Evolutionary conservation across 768 basidiomycete genomes (phyloP).

Genomic region (Leccinum uliginosum): DNA sequence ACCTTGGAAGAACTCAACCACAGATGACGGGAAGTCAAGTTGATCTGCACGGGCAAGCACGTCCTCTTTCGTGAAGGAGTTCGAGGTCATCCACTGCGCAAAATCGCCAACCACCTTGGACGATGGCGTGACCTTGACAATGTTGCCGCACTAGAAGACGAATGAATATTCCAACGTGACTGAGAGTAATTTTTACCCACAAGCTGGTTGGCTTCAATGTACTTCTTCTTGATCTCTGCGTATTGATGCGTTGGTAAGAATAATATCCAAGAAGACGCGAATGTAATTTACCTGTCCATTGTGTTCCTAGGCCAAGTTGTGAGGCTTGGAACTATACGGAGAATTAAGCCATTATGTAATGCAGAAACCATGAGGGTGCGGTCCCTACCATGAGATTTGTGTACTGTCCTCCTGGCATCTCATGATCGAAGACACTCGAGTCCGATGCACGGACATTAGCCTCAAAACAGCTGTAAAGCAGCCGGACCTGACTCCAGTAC

Average conservation of each 20-base stretch:
- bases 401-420: conserved; percentile 98
- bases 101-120: conserved; percentile 99
- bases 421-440: conserved; percentile 97
- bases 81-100: conserved; percentile 99
- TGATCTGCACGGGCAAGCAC: conserved; percentile 82
- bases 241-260: conserved; percentile 2
- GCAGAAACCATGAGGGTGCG: conserved; percentile 8
- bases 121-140: conserved; percentile 98
- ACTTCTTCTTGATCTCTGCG: conserved; percentile 94
- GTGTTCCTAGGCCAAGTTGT: conserved; percentile 93
- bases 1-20: conserved; percentile 99
- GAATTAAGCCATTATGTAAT: conserved; percentile 18
- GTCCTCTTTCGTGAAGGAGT: conserved; percentile 81
- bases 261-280: conserved; percentile 6
- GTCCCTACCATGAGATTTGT: conserved; percentile 84
- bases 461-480: conserved; percentile 95
- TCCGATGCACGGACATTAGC: conserved; percentile 97
- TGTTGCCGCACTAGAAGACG: conserved; percentile 77
- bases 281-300: conserved; percentile 71
- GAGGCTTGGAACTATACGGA: conserved; percentile 88
- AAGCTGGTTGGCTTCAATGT: conserved; percentile 95
- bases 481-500: conserved; percentile 97
- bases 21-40: conserved; percentile 96
- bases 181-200: conserved; percentile 41
- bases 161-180: conserved; percentile 1